Conservation (phyloP, 148 eudicot genomes). For the Amaranthus hypochondriacus region DNA sequence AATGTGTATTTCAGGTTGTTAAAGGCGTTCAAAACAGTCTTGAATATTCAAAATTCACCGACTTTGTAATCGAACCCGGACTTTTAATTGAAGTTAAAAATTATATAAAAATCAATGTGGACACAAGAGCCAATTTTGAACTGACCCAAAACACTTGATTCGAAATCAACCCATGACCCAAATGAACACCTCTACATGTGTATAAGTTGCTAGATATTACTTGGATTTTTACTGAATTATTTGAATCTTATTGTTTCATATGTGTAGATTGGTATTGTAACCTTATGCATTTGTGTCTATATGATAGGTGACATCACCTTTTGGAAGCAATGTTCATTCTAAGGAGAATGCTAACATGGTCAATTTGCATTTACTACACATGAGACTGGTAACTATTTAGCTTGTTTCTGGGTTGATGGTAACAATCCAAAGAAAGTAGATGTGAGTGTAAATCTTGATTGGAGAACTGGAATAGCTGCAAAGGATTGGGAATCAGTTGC, state of each 20-base stretch:
- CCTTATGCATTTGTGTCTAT: background rate
- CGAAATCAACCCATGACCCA: too few species aligned
- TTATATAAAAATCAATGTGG: too few species aligned
- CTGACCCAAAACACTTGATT: too few species aligned
- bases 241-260: background rate
- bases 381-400: constrained; percentile 72
- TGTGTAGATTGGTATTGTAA: background rate
- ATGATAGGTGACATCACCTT: constrained; percentile 74
- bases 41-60: too few species aligned
- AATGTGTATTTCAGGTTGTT: too few species aligned
- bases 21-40: too few species aligned
- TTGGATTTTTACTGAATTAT: too few species aligned
- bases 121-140: too few species aligned
- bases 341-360: constrained; percentile 62
- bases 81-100: too few species aligned
- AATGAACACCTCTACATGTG: too few species aligned
- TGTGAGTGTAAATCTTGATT: constrained; percentile 67
- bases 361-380: constrained; percentile 84
- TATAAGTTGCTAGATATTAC: too few species aligned
- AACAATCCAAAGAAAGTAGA: constrained; percentile 35
- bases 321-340: constrained; percentile 58
- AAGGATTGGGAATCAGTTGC: constrained; percentile 96
- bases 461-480: constrained; percentile 89
- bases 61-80: too few species aligned
- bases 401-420: constrained; percentile 71